Evolutionary conservation across 768 basidiomycete species (phyloP), one percentile per base, ranked within the genome.

Genomic region (Fomitopsis pulvina): DNA sequence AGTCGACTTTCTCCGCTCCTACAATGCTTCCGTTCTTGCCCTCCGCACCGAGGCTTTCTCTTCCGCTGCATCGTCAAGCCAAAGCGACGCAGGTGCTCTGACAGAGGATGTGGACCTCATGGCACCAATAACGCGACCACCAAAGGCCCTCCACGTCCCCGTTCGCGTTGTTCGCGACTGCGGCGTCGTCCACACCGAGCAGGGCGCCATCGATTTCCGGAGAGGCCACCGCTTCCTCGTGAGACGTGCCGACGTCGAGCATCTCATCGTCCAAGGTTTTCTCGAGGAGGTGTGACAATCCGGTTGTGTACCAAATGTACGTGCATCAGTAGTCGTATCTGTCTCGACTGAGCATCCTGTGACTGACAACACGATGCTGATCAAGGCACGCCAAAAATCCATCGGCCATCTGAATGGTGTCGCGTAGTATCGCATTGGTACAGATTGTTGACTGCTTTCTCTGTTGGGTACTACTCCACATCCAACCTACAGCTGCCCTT

Each of bases 141-240:
- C 95, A 1, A 91, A 85, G 64, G 93, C 96, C 57, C 71, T 97
- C 27, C 85, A 92, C 63, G 90, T 92, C 32, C 74, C 85, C 34
- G 93, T 98, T 21, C 78, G 80, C 49, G 95, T 97, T 27, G 77
- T 92, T 22, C 77, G 76, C 58, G 93, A 97, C 60, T 92, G 92
- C 56, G 95, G 96, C 2, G 80, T 85, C 45, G 90, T 99, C 18
- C 86, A 92, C 66, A 92, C 94, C 1, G 92, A 96, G 67, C 71
- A 86, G 50, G 96, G 96, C 8, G 85, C 79, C 50, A 85, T 99
- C 51, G 87, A 94, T 65, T 93, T 98, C 62, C 78, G 79, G 61
- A 88, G 85, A 65, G 95, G 93, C 0, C 86, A 92, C 66, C 71
- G 95, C 54, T 95, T 90, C 60, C 83, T 93, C 75, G 85, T 97